Percentiles rank a stretch among this genome's conserved stretches.
These are phyloP conservation scores for Tricholoma matsutake DNA, from an alignment of 768 basidiomycete genomes.

Conservation along the genomic window DNA sequence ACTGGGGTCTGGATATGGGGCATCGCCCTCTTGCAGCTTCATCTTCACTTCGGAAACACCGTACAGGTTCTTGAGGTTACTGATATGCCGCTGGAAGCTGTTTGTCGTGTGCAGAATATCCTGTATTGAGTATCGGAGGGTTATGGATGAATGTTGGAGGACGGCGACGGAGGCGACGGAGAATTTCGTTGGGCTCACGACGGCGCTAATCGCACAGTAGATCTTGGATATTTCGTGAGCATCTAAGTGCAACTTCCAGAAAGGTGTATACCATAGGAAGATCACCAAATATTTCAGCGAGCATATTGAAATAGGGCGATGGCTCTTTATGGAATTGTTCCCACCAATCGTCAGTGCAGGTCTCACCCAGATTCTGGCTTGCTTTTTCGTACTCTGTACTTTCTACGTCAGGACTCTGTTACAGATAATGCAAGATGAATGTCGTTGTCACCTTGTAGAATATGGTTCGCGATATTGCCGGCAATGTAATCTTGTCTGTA, in stretches of 20 bases:
- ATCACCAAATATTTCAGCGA: constrained; percentile 20
- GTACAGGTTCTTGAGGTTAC: constrained; percentile 33
- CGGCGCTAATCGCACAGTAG: constrained; percentile 33
- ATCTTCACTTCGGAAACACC: constrained; percentile 17
- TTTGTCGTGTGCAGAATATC: constrained; percentile 15
- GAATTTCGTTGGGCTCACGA: constrained; percentile 28
- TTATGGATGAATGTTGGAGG: constrained; percentile 34
- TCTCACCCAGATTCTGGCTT: constrained; percentile 18
- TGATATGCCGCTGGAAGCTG: constrained; percentile 21
- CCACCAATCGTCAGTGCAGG: constrained; percentile 21
- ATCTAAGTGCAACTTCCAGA: too few relatives aligned
- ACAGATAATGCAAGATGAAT: constrained; percentile 13
- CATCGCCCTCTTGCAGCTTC: constrained; percentile 24
- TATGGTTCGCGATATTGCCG: constrained; percentile 30
- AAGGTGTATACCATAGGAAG: constrained; percentile 28
- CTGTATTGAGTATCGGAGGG: constrained; percentile 25
- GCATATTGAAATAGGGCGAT: constrained; percentile 15
- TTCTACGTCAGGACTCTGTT: neutral
- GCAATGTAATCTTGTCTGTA: constrained; percentile 39
- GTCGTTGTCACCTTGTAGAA: constrained; percentile 27
- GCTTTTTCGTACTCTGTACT: constrained; percentile 29
- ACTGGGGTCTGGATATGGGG: constrained; percentile 21
- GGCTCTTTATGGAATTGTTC: constrained; percentile 5
- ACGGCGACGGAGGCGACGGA: constrained; percentile 38
- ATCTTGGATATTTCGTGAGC: constrained; percentile 20